Evolutionary conservation across 139 green algal species (phyloP).

Genomic region (Pycnococcus provasolii): DNA sequence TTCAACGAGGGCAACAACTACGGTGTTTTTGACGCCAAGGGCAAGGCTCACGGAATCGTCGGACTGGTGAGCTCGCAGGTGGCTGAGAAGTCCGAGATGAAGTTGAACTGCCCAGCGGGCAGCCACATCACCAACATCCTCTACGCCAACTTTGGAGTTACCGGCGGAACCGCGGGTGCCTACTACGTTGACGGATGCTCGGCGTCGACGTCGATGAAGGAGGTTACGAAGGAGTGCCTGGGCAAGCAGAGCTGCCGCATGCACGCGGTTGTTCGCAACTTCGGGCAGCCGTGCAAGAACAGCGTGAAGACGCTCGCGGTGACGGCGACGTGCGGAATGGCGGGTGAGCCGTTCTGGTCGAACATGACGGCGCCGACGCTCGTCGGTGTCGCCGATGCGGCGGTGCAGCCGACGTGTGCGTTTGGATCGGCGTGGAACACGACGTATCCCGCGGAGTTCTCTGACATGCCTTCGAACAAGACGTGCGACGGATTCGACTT

Average conservation of each 20-base stretch:
- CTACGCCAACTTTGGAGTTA: slow-evolving; percentile 28
- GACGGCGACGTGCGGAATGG: slow-evolving; percentile 24
- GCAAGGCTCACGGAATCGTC: slow-evolving; percentile 17
- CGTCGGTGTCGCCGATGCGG: too few species aligned
- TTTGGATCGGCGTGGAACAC: too few species aligned
- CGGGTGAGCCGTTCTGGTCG: too few species aligned
- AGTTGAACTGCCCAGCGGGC: slow-evolving; percentile 22
- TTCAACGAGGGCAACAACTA: slow-evolving; percentile 24
- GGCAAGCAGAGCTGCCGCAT: slow-evolving; percentile 19
- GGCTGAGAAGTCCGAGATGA: slow-evolving; percentile 8
- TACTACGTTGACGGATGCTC: slow-evolving; percentile 23
- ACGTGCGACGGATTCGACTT: too few species aligned
- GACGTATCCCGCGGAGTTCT: too few species aligned
- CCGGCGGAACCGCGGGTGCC: slow-evolving; percentile 13
- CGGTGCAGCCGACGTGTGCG: too few species aligned
- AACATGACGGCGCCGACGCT: too few species aligned
- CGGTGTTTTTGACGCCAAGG: slow-evolving; percentile 14
- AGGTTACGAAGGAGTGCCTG: slow-evolving; percentile 6
- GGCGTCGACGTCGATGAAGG: neutral
- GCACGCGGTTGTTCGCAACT: neutral
- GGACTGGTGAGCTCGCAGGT: slow-evolving; percentile 17
- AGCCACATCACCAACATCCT: slow-evolving; percentile 18
- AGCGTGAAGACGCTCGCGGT: slow-evolving; percentile 14
- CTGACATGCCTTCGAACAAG: too few species aligned
- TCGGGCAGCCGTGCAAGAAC: slow-evolving; percentile 24